These are phyloP conservation scores for Botryotinia globosa DNA, from an alignment of 2,329 filamentous ascomycete species.

Conservation along the genomic window DNA sequence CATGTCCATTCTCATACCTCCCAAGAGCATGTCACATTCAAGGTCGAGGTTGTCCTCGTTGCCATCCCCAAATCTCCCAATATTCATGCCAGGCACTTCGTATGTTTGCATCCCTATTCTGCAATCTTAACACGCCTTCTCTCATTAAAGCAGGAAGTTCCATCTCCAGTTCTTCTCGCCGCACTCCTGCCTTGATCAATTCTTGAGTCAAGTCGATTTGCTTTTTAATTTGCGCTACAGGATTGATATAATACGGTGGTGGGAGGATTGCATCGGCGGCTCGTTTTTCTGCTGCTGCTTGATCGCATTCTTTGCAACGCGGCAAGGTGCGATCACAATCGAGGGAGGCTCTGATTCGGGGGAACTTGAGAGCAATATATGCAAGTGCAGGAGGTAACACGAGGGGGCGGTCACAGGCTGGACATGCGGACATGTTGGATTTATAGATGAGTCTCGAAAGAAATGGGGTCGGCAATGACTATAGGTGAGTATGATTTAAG, in stretches of 20 bases:
- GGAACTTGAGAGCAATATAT: slow-evolving; percentile 24
- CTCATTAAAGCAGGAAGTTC: slow-evolving; percentile 22
- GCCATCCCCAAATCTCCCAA: slow-evolving; percentile 35
- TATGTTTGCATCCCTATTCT: slow-evolving; percentile 23
- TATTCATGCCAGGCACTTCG: slow-evolving; percentile 28
- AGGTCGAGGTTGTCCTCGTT: slow-evolving; percentile 12
- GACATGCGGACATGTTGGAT: slow-evolving; percentile 18
- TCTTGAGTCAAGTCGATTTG: slow-evolving; percentile 25
- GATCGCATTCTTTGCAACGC: slow-evolving; percentile 33
- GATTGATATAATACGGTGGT: slow-evolving; percentile 21
- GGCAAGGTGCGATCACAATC: slow-evolving; percentile 27
- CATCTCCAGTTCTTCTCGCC: slow-evolving; percentile 24
- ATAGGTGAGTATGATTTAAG: slow-evolving; percentile 1
- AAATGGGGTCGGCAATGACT: background rate
- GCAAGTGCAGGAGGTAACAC: slow-evolving; percentile 28
- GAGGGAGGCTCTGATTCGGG: slow-evolving; percentile 21
- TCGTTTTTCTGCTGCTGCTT: slow-evolving; percentile 23
- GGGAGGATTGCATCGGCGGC: slow-evolving; percentile 25
- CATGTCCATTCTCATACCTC: background rate
- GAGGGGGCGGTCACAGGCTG: slow-evolving; percentile 17
- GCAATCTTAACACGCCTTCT: slow-evolving; percentile 20
- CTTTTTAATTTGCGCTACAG: slow-evolving; percentile 24
- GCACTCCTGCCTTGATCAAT: slow-evolving; percentile 25
- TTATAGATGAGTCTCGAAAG: background rate
- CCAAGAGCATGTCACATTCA: background rate